A percentile compares a stretch with the other conserved stretches of the same genome.
Evolutionary conservation across 1,284 basidiomycete species (phyloP).

Genomic region (Lignosus rhinocerotis): DNA sequence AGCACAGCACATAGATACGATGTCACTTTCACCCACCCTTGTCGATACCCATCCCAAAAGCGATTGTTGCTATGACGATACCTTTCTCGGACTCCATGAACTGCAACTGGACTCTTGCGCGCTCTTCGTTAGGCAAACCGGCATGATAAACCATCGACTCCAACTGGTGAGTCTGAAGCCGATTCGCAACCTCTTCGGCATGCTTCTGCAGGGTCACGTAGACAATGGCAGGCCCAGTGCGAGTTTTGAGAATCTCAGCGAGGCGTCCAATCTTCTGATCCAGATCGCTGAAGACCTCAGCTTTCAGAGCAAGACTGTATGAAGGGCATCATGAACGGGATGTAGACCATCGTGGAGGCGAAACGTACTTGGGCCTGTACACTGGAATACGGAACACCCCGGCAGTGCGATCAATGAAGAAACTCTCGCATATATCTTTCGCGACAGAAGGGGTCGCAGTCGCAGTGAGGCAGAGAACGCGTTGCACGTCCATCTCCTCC

Average conservation of each 20-base stretch:
- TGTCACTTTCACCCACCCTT: conserved; percentile 43
- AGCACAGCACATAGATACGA: neutral
- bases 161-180: conserved; percentile 48
- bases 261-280: conserved; percentile 42
- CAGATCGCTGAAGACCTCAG: conserved; percentile 46
- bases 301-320: conserved; percentile 57
- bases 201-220: conserved; percentile 69
- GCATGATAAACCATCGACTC: conserved; percentile 71
- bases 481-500: conserved; percentile 58
- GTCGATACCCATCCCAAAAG: conserved; percentile 77
- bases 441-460: conserved; percentile 68
- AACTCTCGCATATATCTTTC: conserved; percentile 61
- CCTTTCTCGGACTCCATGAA: conserved; percentile 67
- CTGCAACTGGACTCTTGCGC: conserved; percentile 53
- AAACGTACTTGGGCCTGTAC: conserved; percentile 42
- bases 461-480: conserved; percentile 75
- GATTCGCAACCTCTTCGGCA: conserved; percentile 62
- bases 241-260: conserved; percentile 50
- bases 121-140: conserved; percentile 57
- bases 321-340: neutral
- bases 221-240: conserved; percentile 56
- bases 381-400: conserved; percentile 45
- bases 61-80: conserved; percentile 70
- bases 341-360: neutral
- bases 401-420: conserved; percentile 45